A percentile compares a stretch with the other conserved stretches of the same genome.
Evolutionary conservation across 2,329 filamentous ascomycete genomes (phyloP).

Genomic region (Botrytis byssoidea): DNA sequence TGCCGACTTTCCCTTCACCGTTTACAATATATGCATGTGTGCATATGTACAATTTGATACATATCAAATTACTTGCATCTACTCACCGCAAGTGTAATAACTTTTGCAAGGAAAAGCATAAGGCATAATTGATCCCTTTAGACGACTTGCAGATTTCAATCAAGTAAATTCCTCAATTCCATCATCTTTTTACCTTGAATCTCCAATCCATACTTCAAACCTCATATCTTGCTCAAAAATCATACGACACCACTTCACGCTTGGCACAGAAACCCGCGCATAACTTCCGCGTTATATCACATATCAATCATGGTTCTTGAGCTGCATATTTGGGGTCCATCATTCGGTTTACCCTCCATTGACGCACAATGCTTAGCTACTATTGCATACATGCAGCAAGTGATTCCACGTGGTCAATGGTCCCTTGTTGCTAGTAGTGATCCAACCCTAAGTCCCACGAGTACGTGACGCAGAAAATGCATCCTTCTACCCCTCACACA

Average conservation of each 20-base stretch:
- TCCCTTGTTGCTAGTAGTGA: slow-evolving; percentile 71
- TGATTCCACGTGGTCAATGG: slow-evolving; percentile 61
- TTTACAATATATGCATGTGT: slow-evolving; percentile 4
- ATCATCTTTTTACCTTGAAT: neutral
- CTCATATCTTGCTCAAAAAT: neutral
- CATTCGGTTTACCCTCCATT: slow-evolving; percentile 84
- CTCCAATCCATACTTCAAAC: neutral
- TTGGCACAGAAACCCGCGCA: neutral
- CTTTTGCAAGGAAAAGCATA: neutral
- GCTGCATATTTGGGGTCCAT: slow-evolving; percentile 87
- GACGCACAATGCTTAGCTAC: slow-evolving; percentile 87
- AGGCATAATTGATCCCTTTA: slow-evolving; percentile 4
- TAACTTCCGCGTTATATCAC: neutral
- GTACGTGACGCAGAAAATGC: slow-evolving; percentile 49
- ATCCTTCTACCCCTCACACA: neutral
- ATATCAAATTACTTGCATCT: slow-evolving; percentile 17
- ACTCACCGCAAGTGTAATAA: neutral
- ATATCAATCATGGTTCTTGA: slow-evolving; percentile 52
- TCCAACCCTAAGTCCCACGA: slow-evolving; percentile 65
- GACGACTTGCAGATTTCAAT: slow-evolving; percentile 15
- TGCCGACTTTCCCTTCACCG: neutral
- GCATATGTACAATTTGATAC: neutral
- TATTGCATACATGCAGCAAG: slow-evolving; percentile 70
- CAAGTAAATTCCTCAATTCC: neutral
- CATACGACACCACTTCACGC: neutral